Evolutionary conservation across 2,329 filamentous ascomycete species (phyloP), one percentile per base, ranked within the genome.

Genomic region (Trichoderma hamatum): DNA sequence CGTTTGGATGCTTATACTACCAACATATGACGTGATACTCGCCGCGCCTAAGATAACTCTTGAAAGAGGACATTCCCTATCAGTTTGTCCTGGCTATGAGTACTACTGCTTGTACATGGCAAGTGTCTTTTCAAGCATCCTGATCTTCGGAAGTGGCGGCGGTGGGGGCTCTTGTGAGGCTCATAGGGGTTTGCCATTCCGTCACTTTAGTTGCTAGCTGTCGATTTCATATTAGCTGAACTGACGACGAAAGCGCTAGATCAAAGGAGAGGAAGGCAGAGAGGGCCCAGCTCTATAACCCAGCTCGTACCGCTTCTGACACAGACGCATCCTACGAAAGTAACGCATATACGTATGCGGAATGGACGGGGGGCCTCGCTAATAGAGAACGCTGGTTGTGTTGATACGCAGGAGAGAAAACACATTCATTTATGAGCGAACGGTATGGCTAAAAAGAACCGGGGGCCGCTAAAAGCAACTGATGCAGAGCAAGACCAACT

Each of bases 11-110:
- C 30, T 21, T 56, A 39, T 43, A 59, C 64, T 43, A 59, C 54
- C 54, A 59, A 39, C 54, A 49, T 54, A 67, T 67, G 64, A 59
- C 64, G 64, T 67, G 64, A 67, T 59, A 36, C 28, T 59, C 54
- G 49, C 39, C 39, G 49, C 11, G 10, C 61, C 61, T 26, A 13
- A 34, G 58, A 59, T 51, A 28, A 11, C 52, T n/a, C 21, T n/a
- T 21, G 63, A 39, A 58, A 34, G 52, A 54, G 28, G 32, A 19
- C 13, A 56, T 28, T 10, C 10, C 26, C 26, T 34, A 21, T 10
- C 24, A 36, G 28, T 19, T 54, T 43, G 13, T 24, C 24, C 36
- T 43, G 19, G 39, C 9, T 24, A 49, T 11, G 10, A 3, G n/a
- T 49, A 49, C 46, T 24, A 49, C 21, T 49, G 10, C 46, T 49